phyloP scores from a whole-genome alignment of 257 asterid species.

The Striga asiatica region DNA sequence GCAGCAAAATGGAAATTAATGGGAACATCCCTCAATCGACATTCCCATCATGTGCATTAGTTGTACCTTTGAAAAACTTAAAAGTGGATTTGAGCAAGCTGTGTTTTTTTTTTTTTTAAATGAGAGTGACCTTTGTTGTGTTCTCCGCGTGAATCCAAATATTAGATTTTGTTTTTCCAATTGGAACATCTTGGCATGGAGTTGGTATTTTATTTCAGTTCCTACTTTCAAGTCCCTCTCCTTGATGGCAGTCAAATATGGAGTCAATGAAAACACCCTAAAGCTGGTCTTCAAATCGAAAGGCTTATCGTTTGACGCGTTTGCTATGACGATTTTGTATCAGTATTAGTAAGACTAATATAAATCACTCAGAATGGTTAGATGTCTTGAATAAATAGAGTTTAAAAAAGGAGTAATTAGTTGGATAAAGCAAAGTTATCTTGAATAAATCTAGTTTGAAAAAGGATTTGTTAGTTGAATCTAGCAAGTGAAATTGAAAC shows the following conservation, averaged over 20 bases:
- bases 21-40: no score
- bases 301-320: background rate
- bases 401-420: no score
- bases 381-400: no score
- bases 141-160: slow-evolving; percentile 14
- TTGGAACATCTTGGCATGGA: background rate
- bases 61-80: background rate
- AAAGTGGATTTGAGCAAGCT: background rate
- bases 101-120: slow-evolving; percentile 18
- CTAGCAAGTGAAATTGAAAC: no score
- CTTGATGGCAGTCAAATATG: slow-evolving; percentile 13
- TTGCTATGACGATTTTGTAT: background rate
- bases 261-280: slow-evolving; percentile 32
- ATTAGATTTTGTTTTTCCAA: no score
- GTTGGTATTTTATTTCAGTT: no score
- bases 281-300: background rate
- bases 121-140: background rate
- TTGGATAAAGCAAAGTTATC: no score
- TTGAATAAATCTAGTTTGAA: no score
- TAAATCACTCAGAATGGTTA: no score
- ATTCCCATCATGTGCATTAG: background rate
- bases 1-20: no score
- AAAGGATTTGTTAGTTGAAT: no score
- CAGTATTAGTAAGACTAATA: no score
- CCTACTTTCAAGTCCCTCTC: slow-evolving; percentile 9